phyloP scores from a whole-genome alignment of 2,329 filamentous ascomycete genomes.

The Mycosphaerella arachidis region DNA sequence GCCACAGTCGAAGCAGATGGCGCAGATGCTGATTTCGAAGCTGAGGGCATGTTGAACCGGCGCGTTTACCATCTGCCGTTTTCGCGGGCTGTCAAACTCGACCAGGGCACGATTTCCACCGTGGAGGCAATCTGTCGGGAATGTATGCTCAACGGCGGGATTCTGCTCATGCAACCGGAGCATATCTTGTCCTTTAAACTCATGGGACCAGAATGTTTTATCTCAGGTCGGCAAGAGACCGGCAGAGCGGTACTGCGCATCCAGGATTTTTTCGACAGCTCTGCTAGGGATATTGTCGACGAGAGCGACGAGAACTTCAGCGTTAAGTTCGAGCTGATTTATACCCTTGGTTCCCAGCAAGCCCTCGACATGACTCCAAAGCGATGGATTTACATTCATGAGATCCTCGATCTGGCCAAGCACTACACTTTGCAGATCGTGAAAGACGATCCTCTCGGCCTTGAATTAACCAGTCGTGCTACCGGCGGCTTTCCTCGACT shows the following conservation, averaged over 20 bases:
- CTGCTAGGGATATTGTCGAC: constrained; percentile 59
- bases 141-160: constrained; percentile 42
- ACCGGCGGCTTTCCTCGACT: constrained; percentile 50
- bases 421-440: too few species aligned
- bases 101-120: background rate
- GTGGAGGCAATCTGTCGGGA: constrained; percentile 41
- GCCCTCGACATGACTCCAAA: constrained; percentile 39
- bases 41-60: constrained; percentile 54
- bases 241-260: constrained; percentile 48
- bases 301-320: constrained; percentile 51
- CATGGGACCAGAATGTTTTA: constrained; percentile 55
- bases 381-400: constrained; percentile 38
- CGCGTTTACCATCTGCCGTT: constrained; percentile 56
- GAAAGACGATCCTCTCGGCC: too few species aligned
- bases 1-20: constrained; percentile 54
- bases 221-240: constrained; percentile 42
- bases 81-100: constrained; percentile 47
- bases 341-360: constrained; percentile 40
- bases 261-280: constrained; percentile 47
- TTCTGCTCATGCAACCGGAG: constrained; percentile 60
- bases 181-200: constrained; percentile 62
- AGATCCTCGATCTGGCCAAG: constrained; percentile 30
- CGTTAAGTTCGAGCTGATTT: constrained; percentile 41
- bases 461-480: background rate
- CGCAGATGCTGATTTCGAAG: constrained; percentile 51